These are phyloP conservation scores for Podaxis sp. DNA, from an alignment of 768 basidiomycete species.

Conservation along the genomic window DNA sequence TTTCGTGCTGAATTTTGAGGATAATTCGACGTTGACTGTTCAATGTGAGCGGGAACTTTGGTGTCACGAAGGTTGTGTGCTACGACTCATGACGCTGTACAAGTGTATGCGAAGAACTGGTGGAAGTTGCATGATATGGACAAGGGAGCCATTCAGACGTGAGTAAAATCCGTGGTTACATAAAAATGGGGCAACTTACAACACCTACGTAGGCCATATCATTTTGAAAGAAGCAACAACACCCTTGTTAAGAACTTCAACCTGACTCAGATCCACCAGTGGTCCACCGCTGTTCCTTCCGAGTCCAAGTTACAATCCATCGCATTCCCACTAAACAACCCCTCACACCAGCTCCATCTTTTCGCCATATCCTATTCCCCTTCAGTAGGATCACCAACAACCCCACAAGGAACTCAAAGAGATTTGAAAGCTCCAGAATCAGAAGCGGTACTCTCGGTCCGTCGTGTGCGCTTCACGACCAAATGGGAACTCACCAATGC, in stretches of 20 bases:
- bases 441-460: conserved; percentile 36
- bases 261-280: conserved; percentile 41
- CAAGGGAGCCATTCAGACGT: conserved; percentile 45
- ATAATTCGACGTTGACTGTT: conserved; percentile 33
- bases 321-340: conserved; percentile 36
- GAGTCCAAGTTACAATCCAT: conserved; percentile 40
- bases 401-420: background rate
- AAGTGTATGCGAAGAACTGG: conserved; percentile 48
- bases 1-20: conserved; percentile 38
- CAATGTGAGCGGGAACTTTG: conserved; percentile 27
- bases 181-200: background rate
- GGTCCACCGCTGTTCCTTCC: conserved; percentile 44
- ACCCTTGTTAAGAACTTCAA: conserved; percentile 36
- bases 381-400: conserved; percentile 16
- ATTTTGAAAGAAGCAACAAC: conserved; percentile 36
- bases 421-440: conserved; percentile 7
- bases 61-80: background rate
- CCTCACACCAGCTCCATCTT: conserved; percentile 39
- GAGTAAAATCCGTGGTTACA: conserved; percentile 11
- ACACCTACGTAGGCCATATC: conserved; percentile 38
- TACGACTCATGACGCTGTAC: background rate
- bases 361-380: conserved; percentile 45
- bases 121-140: conserved; percentile 41
- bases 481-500: conserved; percentile 43
- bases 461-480: conserved; percentile 42